These are phyloP conservation scores for Plasmodium reichenowi DNA, from an alignment of 169 alveolate genomes.

Conservation along the genomic window DNA sequence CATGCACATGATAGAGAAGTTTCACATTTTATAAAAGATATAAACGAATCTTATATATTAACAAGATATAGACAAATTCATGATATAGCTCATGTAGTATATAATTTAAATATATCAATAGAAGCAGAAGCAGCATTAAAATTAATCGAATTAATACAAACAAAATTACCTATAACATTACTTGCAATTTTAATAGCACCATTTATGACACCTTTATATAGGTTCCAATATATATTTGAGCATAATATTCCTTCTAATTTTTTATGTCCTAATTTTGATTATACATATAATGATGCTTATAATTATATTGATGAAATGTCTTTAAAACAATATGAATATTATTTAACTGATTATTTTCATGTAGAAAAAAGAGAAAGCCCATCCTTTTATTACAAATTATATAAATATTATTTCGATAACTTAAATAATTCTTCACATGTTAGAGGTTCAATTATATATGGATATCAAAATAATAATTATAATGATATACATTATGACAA, in stretches of 20 bases:
- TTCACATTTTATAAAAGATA: slow-evolving; percentile 72
- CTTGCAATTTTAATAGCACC: slow-evolving; percentile 74
- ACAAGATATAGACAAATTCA: slow-evolving; percentile 78
- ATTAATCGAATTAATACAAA: slow-evolving; percentile 74
- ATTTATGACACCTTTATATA: slow-evolving; percentile 61
- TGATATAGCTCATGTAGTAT: slow-evolving; percentile 77
- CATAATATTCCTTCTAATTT: slow-evolving; percentile 52
- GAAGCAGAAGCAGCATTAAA: slow-evolving; percentile 77
- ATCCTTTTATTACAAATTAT: slow-evolving; percentile 31
- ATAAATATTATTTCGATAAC: slow-evolving; percentile 43
- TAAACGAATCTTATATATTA: slow-evolving; percentile 69
- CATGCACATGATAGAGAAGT: slow-evolving; percentile 78
- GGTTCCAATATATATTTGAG: slow-evolving; percentile 65
- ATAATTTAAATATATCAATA: slow-evolving; percentile 65
- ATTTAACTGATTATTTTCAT: slow-evolving; percentile 73
- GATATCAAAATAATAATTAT: slow-evolving; percentile 48
- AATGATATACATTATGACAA: slow-evolving; percentile 57
- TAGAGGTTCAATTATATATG: slow-evolving; percentile 71
- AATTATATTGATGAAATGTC: slow-evolving; percentile 66
- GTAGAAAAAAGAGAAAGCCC: slow-evolving; percentile 41
- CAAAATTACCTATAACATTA: slow-evolving; percentile 75
- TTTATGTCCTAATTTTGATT: slow-evolving; percentile 47
- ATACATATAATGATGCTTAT: slow-evolving; percentile 46
- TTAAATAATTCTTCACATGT: slow-evolving; percentile 55
- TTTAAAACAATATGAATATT: slow-evolving; percentile 57